Conservation (phyloP, 2,329 filamentous ascomycete species). For the Aspergillus sp. region DNA sequence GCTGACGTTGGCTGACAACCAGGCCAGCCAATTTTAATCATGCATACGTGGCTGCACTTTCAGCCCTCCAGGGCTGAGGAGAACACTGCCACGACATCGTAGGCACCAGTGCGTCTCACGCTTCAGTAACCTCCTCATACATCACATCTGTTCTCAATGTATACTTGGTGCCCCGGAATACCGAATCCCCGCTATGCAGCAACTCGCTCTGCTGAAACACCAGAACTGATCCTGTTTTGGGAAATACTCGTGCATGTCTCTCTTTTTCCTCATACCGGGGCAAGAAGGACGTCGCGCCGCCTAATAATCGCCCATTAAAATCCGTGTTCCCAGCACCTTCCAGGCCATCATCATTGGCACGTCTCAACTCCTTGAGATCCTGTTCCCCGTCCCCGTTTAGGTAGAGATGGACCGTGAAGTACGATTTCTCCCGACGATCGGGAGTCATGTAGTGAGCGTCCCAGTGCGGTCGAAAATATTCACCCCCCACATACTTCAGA, state of each 20-base stretch:
- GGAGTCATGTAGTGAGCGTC: slow-evolving; percentile 65
- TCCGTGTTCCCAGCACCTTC: slow-evolving; percentile 23
- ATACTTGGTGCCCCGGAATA: slow-evolving; percentile 54
- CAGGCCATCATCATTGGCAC: slow-evolving; percentile 21
- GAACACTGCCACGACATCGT: background rate
- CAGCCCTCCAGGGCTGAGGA: background rate
- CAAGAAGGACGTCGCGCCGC: slow-evolving; percentile 57
- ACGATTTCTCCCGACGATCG: slow-evolving; percentile 51
- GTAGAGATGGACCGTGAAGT: slow-evolving; percentile 59
- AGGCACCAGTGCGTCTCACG: background rate
- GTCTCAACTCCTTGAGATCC: slow-evolving; percentile 27
- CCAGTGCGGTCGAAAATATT: slow-evolving; percentile 73
- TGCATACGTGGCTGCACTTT: too few species aligned
- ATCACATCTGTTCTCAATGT: slow-evolving; percentile 59
- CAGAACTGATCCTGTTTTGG: slow-evolving; percentile 53
- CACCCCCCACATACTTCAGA: slow-evolving; percentile 67
- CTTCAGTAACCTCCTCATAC: slow-evolving; percentile 35
- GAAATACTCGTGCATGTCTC: slow-evolving; percentile 43
- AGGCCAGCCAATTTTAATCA: too few species aligned
- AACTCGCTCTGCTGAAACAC: slow-evolving; percentile 57
- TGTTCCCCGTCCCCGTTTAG: slow-evolving; percentile 48
- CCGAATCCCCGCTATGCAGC: slow-evolving; percentile 57
- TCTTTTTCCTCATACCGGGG: slow-evolving; percentile 32
- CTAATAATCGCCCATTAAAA: slow-evolving; percentile 41
- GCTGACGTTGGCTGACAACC: too few species aligned